These are phyloP conservation scores for Backusella tarrabulga DNA, from an alignment of 192 early-diverging fungal genomes.

Conservation along the genomic window DNA sequence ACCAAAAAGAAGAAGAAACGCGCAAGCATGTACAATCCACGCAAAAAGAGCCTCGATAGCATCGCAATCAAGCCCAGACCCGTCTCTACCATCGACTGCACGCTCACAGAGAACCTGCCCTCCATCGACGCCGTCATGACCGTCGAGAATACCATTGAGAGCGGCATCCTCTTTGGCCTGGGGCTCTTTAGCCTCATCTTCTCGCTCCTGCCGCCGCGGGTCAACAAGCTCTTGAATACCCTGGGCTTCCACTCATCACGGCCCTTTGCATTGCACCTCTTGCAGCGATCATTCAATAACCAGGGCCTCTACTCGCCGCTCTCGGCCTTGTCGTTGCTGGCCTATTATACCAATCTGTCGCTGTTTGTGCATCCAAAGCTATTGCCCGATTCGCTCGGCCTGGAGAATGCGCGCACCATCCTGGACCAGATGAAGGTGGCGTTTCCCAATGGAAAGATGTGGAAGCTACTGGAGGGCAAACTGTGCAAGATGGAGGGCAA, in stretches of 20 bases:
- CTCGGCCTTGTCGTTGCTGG: slow-evolving; percentile 20
- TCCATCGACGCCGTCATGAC: background rate
- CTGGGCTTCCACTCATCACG: slow-evolving; percentile 35
- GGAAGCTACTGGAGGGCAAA: slow-evolving; percentile 33
- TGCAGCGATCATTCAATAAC: slow-evolving; percentile 25
- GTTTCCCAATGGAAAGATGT: slow-evolving; percentile 28
- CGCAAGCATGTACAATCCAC: background rate
- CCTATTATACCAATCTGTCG: slow-evolving; percentile 36
- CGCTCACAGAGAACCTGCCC: background rate
- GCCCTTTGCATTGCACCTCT: slow-evolving; percentile 32
- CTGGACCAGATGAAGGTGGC: slow-evolving; percentile 28
- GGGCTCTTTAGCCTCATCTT: slow-evolving; percentile 37
- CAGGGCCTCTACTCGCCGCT: slow-evolving; percentile 27
- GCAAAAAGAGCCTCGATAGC: background rate
- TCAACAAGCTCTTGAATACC: slow-evolving; percentile 28
- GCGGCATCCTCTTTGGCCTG: slow-evolving; percentile 38
- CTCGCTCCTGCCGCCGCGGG: slow-evolving; percentile 36
- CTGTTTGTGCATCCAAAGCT: slow-evolving; percentile 29
- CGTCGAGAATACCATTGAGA: slow-evolving; percentile 14
- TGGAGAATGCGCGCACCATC: slow-evolving; percentile 18
- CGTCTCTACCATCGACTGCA: background rate
- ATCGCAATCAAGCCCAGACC: background rate
- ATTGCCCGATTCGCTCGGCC: slow-evolving; percentile 22
- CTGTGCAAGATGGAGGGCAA: slow-evolving; percentile 31
- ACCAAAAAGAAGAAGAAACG: background rate